Percentiles rank a stretch among this genome's conserved stretches.
Evolutionary conservation across 352 stramenopile species (phyloP).

Genomic region (Plasmopara halstedii): DNA sequence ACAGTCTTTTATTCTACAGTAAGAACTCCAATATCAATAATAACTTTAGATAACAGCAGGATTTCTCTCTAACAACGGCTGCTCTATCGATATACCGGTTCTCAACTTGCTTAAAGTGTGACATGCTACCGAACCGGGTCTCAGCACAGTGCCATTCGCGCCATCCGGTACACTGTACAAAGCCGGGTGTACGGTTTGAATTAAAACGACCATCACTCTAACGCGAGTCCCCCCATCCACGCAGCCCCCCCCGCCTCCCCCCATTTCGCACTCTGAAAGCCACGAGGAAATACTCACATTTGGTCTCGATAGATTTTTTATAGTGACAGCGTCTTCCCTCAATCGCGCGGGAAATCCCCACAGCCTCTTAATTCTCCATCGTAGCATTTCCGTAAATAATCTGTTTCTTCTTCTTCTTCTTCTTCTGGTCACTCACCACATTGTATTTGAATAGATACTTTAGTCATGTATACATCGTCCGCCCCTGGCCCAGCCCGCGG

Average conservation of each 20-base stretch:
- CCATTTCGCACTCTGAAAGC: constrained; percentile 31
- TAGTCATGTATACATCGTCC: constrained; percentile 61
- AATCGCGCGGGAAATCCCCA: not conserved
- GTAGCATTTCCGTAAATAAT: constrained; percentile 3
- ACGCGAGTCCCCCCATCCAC: constrained; percentile 13
- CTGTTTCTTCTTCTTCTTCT: not conserved
- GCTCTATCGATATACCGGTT: not conserved
- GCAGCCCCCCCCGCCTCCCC: constrained; percentile 14
- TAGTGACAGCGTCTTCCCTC: not conserved
- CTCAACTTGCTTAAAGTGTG: not conserved
- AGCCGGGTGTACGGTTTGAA: constrained; percentile 3
- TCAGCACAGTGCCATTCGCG: not conserved
- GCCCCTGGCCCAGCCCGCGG: constrained; percentile 45
- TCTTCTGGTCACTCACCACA: not conserved
- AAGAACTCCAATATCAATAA: no score
- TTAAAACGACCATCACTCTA: constrained; percentile 10
- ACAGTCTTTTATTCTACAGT: no score
- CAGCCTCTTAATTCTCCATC: not conserved
- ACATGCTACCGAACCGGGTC: not conserved
- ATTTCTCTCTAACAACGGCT: no score
- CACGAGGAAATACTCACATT: constrained; percentile 13
- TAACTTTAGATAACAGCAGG: no score
- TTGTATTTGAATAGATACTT: not conserved
- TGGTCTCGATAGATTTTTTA: not conserved
- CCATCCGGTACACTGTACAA: not conserved